Conservation (phyloP, 768 basidiomycete species). For the Hygrocybe coccinea region DNA sequence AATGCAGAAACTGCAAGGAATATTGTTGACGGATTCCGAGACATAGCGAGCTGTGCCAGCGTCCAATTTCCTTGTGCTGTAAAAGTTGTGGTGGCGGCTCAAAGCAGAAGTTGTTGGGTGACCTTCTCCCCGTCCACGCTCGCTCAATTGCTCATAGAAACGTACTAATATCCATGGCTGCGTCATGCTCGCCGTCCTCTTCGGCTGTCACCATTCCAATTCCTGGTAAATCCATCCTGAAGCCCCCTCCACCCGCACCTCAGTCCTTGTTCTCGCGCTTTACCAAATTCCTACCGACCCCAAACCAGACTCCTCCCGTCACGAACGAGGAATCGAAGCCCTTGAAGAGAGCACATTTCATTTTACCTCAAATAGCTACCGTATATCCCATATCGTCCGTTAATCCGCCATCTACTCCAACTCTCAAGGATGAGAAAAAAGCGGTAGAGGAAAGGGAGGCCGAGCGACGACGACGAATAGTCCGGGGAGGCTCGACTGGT, state of each 20-base stretch:
- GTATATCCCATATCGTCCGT: conserved; percentile 86
- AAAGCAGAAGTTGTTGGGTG: no score
- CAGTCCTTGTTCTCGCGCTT: conserved; percentile 69
- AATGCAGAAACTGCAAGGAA: no score
- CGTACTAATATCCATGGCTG: neutral
- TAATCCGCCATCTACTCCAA: conserved; percentile 77
- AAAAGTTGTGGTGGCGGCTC: no score
- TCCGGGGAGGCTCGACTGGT: conserved; percentile 46
- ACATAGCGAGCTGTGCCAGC: no score
- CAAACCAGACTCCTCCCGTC: conserved; percentile 30
- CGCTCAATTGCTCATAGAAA: no score
- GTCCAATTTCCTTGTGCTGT: no score
- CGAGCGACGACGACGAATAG: conserved; percentile 60
- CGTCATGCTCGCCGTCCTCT: conserved; percentile 61
- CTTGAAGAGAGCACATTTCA: conserved; percentile 86
- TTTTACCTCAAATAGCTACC: conserved; percentile 77
- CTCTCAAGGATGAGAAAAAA: conserved; percentile 74
- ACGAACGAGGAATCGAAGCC: conserved; percentile 49
- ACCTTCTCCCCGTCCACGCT: no score
- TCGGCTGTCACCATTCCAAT: conserved; percentile 77
- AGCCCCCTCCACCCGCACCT: conserved; percentile 65
- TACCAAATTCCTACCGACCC: conserved; percentile 67
- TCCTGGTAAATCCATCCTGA: conserved; percentile 78
- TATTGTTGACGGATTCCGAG: no score
- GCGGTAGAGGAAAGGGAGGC: conserved; percentile 73